phyloP scores from a whole-genome alignment of 2,329 filamentous ascomycete species.

The Cordyceps javanica region DNA sequence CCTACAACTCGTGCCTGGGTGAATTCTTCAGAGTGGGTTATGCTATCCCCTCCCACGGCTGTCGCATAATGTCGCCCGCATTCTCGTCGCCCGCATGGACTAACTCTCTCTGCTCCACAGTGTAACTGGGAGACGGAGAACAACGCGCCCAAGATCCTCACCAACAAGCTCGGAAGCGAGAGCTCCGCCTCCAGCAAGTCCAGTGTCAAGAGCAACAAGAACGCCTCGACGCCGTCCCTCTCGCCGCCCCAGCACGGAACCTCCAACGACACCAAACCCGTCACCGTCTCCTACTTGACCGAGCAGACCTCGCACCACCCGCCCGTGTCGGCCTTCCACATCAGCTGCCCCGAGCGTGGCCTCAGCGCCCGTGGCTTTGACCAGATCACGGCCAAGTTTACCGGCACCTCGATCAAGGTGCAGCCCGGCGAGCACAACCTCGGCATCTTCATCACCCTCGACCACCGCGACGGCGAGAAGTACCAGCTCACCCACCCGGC shows the following conservation, averaged over 20 bases:
- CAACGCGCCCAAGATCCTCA: slow-evolving; percentile 60
- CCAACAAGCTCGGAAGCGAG: slow-evolving; percentile 36
- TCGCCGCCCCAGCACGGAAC: slow-evolving; percentile 44
- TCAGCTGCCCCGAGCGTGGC: slow-evolving; percentile 87
- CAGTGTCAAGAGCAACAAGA: slow-evolving; percentile 30
- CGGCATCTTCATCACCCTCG: slow-evolving; percentile 87
- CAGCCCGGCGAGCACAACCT: slow-evolving; percentile 88
- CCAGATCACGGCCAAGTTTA: slow-evolving; percentile 96
- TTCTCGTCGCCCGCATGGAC: neutral
- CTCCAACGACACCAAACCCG: slow-evolving; percentile 40
- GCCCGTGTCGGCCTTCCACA: slow-evolving; percentile 91
- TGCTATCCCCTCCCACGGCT: neutral
- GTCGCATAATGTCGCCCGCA: neutral
- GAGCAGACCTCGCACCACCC: slow-evolving; percentile 98
- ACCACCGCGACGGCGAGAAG: slow-evolving; percentile 75
- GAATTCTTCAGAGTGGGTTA: slow-evolving; percentile 86
- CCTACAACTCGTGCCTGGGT: slow-evolving; percentile 93
- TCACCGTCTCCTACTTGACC: slow-evolving; percentile 88
- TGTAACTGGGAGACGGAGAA: slow-evolving; percentile 95
- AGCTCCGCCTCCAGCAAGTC: slow-evolving; percentile 44
- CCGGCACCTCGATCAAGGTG: slow-evolving; percentile 88
- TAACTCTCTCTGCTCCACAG: slow-evolving; percentile 33
- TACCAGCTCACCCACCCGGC: slow-evolving; percentile 93
- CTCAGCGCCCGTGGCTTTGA: slow-evolving; percentile 86
- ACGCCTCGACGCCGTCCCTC: slow-evolving; percentile 42